Percentiles rank a stretch among this genome's conserved stretches.
phyloP scores from a whole-genome alignment of 306 rosid species.

The Adenanthera pavonina region DNA sequence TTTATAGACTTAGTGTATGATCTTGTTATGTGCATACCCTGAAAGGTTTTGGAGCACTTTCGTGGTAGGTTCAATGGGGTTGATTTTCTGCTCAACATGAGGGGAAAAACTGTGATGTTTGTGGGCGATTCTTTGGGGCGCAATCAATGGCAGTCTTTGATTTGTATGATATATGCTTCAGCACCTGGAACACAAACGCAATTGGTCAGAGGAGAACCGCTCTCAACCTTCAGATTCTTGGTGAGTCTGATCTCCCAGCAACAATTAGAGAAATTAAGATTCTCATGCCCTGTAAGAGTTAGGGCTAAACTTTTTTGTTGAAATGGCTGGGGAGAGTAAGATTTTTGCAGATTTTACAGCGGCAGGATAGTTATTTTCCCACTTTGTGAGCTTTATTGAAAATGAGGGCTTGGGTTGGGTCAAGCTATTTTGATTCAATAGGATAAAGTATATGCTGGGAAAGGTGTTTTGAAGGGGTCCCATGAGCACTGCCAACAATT shows the following conservation, averaged over 20 bases:
- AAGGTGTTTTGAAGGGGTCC: slow-evolving; percentile 45
- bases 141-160: slow-evolving; percentile 87
- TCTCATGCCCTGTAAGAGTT: not conserved
- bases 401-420: slow-evolving; percentile 30
- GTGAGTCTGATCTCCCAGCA: slow-evolving; percentile 47
- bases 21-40: slow-evolving; percentile 16
- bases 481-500: slow-evolving; percentile 27
- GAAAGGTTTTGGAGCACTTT: slow-evolving; percentile 47
- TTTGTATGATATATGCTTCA: slow-evolving; percentile 68
- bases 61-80: slow-evolving; percentile 75
- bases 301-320: slow-evolving; percentile 1
- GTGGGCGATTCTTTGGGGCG: slow-evolving; percentile 85
- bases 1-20: not conserved
- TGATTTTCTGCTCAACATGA: slow-evolving; percentile 72
- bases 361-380: not conserved
- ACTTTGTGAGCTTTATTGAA: slow-evolving; percentile 2
- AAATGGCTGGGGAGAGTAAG: not conserved
- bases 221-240: slow-evolving; percentile 76
- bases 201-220: slow-evolving; percentile 69
- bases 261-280: not conserved
- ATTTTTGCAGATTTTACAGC: not conserved
- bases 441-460: slow-evolving; percentile 25
- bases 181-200: slow-evolving; percentile 62
- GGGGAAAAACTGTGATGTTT: slow-evolving; percentile 76
- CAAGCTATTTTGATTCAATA: not conserved